These are phyloP conservation scores for Pythium aphanidermatum DNA, from an alignment of 352 stramenopile species.

Conservation along the genomic window DNA sequence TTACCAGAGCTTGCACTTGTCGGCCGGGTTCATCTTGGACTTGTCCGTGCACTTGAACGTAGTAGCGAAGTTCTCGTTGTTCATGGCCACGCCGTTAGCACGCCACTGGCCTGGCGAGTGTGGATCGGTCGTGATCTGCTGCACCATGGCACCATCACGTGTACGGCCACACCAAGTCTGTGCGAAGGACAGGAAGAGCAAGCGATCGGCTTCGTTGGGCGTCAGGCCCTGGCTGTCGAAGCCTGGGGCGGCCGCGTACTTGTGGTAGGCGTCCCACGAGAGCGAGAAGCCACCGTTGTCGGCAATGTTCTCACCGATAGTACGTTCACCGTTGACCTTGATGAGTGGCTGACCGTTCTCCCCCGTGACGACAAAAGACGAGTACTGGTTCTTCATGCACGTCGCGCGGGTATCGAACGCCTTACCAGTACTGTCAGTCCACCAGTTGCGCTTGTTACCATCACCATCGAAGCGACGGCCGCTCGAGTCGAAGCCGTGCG, in stretches of 20 bases:
- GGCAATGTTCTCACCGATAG: constrained; percentile 74
- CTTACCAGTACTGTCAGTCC: constrained; percentile 66
- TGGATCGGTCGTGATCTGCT: constrained; percentile 35
- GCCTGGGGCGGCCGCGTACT: constrained; percentile 17
- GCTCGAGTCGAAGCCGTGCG: constrained; percentile 92
- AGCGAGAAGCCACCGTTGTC: constrained; percentile 66
- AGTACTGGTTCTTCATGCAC: constrained; percentile 65
- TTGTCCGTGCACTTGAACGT: constrained; percentile 12
- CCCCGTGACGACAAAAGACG: constrained; percentile 31
- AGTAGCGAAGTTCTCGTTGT: constrained; percentile 18
- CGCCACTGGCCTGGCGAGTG: constrained; percentile 40
- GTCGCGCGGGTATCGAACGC: constrained; percentile 61
- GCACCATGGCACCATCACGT: constrained; percentile 30
- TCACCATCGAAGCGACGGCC: constrained; percentile 80
- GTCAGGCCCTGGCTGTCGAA: constrained; percentile 3
- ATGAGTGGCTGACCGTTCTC: constrained; percentile 34
- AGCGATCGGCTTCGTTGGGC: constrained; percentile 28
- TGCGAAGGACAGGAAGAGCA: constrained; percentile 66
- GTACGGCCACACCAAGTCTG: constrained; percentile 63
- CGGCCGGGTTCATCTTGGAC: constrained; percentile 19
- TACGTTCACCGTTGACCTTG: constrained; percentile 53
- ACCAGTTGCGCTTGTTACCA: constrained; percentile 91
- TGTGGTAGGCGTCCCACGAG: constrained; percentile 59
- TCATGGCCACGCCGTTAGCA: constrained; percentile 23
- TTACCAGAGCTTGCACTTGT: constrained; percentile 25